Conservation (phyloP, 306 rosid species). For the Boehmeria nivea region DNA sequence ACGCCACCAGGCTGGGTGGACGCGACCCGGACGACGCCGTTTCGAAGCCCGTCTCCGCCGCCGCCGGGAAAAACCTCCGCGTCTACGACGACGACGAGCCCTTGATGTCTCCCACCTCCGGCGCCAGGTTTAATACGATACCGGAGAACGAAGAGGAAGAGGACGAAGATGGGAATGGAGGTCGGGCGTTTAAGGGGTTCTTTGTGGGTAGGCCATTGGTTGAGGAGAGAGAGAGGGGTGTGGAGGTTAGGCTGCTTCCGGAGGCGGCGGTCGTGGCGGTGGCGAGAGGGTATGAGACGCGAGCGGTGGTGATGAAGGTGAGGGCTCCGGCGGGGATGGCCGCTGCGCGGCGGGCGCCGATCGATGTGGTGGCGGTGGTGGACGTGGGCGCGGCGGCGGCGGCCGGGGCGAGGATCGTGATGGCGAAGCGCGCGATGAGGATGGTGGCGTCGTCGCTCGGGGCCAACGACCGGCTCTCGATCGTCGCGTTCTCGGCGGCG, state of each 20-base stretch:
- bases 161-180: constrained; percentile 32
- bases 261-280: constrained; percentile 77
- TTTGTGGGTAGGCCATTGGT: constrained; percentile 26
- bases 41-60: background rate
- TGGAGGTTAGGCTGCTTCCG: constrained; percentile 50
- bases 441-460: constrained; percentile 54
- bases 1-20: no score
- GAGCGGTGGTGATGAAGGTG: constrained; percentile 61
- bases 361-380: constrained; percentile 58
- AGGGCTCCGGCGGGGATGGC: constrained; percentile 40
- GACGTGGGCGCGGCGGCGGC: constrained; percentile 40
- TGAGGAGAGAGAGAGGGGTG: constrained; percentile 12
- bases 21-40: no score
- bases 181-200: constrained; percentile 61
- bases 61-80: constrained; percentile 27
- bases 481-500: constrained; percentile 72
- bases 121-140: constrained; percentile 71
- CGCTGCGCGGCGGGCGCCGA: constrained; percentile 44
- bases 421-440: constrained; percentile 66
- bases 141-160: constrained; percentile 92
- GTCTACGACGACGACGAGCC: constrained; percentile 91
- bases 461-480: constrained; percentile 70
- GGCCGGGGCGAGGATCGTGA: constrained; percentile 49
- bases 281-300: constrained; percentile 53
- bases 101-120: constrained; percentile 57